Conservation (phyloP, 1,284 basidiomycete species). For the Apiotrichum porosum region DNA sequence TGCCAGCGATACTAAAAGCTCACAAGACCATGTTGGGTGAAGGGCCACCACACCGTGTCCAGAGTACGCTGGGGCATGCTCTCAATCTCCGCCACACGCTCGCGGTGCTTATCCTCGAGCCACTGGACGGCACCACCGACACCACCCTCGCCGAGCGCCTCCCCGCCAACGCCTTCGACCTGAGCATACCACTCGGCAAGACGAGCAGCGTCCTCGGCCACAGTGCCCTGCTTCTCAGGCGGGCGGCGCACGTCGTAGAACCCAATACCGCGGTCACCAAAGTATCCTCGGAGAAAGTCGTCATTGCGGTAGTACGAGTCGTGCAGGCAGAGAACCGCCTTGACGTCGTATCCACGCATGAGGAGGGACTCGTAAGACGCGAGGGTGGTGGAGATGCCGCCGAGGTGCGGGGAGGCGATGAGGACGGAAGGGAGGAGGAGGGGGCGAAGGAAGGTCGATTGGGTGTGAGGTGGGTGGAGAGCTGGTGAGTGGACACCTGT, state of each 20-base stretch:
- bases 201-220: slow-evolving; percentile 56
- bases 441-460: slow-evolving; percentile 76
- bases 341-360: slow-evolving; percentile 84
- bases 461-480: slow-evolving; percentile 72
- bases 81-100: slow-evolving; percentile 63
- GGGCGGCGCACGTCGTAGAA: slow-evolving; percentile 40
- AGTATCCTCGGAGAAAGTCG: slow-evolving; percentile 75
- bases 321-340: slow-evolving; percentile 80
- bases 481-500: slow-evolving; percentile 89
- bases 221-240: slow-evolving; percentile 52
- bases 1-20: slow-evolving; percentile 2
- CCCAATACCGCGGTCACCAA: slow-evolving; percentile 57
- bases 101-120: slow-evolving; percentile 62
- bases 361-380: slow-evolving; percentile 86
- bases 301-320: slow-evolving; percentile 82
- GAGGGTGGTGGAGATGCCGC: slow-evolving; percentile 92
- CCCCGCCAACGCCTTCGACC: slow-evolving; percentile 27
- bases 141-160: slow-evolving; percentile 22
- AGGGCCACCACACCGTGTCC: slow-evolving; percentile 91
- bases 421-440: slow-evolving; percentile 82
- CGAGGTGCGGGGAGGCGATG: slow-evolving; percentile 80
- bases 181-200: slow-evolving; percentile 67
- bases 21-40: slow-evolving; percentile 75
- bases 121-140: slow-evolving; percentile 57
- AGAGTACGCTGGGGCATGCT: slow-evolving; percentile 74